A percentile compares a stretch with the other conserved stretches of the same genome.
phyloP scores from a whole-genome alignment of 176 grass and related monocot species.

The Bothriochloa decipiens region DNA sequence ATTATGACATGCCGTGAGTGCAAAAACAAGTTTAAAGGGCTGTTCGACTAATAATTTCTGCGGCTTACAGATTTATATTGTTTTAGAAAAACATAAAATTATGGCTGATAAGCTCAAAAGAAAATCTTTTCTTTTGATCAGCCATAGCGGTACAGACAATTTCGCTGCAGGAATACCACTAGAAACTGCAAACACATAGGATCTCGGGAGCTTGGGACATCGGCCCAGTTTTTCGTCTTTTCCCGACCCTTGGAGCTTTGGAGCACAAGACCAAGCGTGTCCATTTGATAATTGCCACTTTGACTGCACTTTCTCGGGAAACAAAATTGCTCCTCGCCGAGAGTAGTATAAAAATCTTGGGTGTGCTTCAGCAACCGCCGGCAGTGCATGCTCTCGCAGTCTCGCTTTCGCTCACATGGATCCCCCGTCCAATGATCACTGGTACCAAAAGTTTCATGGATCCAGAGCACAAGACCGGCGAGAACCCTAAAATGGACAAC shows the following conservation, averaged over 20 bases:
- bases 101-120: too few relatives aligned
- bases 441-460: constrained; percentile 31
- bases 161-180: constrained; percentile 3
- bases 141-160: too few relatives aligned
- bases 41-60: too few relatives aligned
- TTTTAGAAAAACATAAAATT: too few relatives aligned
- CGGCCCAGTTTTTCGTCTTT: constrained; percentile 8
- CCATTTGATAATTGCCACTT: constrained; percentile 39
- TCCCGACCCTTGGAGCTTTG: constrained; percentile 15
- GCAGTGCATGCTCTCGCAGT: neutral
- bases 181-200: constrained; percentile 8
- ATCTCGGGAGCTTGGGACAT: neutral
- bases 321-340: neutral
- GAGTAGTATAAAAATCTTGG: constrained; percentile 21
- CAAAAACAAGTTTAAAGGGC: too few relatives aligned
- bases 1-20: too few relatives aligned
- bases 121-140: too few relatives aligned
- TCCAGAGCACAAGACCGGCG: constrained; percentile 20
- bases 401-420: constrained; percentile 20
- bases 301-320: constrained; percentile 30
- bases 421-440: constrained; percentile 16
- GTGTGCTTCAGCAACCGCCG: constrained; percentile 22
- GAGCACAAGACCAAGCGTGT: constrained; percentile 43
- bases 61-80: too few relatives aligned
- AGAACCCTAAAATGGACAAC: constrained; percentile 13